Evolutionary conservation across 2,329 filamentous ascomycete genomes (phyloP).

Genomic region (Ploettnerulaceae sp.): DNA sequence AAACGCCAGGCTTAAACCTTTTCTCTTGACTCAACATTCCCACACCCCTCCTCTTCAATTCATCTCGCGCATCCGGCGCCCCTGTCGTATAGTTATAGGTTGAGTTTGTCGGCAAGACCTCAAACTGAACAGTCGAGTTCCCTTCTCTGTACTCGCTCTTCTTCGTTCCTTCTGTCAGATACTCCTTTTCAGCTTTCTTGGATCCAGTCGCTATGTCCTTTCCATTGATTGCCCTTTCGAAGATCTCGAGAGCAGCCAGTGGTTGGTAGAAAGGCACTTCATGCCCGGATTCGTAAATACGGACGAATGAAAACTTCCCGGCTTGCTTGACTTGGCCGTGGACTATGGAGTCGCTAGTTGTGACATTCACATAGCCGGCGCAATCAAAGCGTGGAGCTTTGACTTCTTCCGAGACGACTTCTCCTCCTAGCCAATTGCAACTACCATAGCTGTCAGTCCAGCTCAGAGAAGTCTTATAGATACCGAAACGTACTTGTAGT

Average conservation of each 20-base stretch:
- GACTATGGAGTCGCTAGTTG: conserved; percentile 59
- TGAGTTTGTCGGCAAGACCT: conserved; percentile 39
- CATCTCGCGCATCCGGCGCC: conserved; percentile 34
- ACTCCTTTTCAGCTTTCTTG: conserved; percentile 37
- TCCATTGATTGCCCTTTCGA: conserved; percentile 45
- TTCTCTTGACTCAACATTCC: conserved; percentile 10
- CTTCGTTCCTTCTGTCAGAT: conserved; percentile 22
- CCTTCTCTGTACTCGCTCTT: conserved; percentile 28
- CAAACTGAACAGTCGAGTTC: conserved; percentile 39
- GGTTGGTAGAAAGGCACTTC: conserved; percentile 52
- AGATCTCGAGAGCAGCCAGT: conserved; percentile 46
- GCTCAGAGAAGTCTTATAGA: conserved; percentile 30
- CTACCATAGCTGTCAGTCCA: conserved; percentile 45
- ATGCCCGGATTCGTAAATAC: conserved; percentile 59
- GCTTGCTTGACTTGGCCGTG: conserved; percentile 69
- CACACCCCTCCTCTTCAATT: conserved; percentile 7
- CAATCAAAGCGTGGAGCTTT: conserved; percentile 42
- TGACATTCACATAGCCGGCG: conserved; percentile 67
- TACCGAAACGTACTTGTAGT: conserved; percentile 44
- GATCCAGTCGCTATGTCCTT: conserved; percentile 49
- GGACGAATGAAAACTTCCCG: conserved; percentile 63
- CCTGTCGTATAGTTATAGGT: conserved; percentile 45
- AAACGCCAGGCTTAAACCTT: conserved; percentile 15
- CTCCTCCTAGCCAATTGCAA: conserved; percentile 66
- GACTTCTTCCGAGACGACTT: conserved; percentile 61